Base-by-base conservation (phyloP, 2,329 filamentous ascomycete species). In the Sporothrix phasma region DNA sequence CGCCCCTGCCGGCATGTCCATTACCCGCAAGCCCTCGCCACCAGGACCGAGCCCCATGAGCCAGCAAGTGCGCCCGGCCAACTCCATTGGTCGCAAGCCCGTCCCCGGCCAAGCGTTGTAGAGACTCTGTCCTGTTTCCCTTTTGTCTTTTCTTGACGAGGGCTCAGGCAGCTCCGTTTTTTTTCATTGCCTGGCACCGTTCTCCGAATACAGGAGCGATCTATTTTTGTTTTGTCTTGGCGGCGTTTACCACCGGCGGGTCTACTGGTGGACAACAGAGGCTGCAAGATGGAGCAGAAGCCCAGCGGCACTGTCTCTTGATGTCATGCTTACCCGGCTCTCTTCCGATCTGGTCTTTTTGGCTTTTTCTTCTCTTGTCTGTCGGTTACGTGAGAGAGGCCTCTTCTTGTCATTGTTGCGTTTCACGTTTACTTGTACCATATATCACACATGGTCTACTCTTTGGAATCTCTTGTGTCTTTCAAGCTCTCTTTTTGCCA, bases 81-180 rank as follows among this genome's bases (percentile, higher is more conserved):
- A 76, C 46, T 74, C 78, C 29, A 76, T 83, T 65, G 77, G 74
- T 68, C 79, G 82, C 63, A 85, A 85, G 72, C 81, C 83, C 29
- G 79, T 85, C 46, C 81, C 82, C 5, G 81, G 81, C 41, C 81
- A 83, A 72, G 80, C 81, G 3, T 79, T 79, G 64, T 82, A 70
- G 22, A 24, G 24, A 22, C 24, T 59, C 5, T 24, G 39, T 3
- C 15, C n/a, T n/a, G n/a, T n/a, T 11, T 41, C n/a, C n/a, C 43
- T n/a, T 45, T 59, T 45, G 24, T 34, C 3, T 22, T 26, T 24
- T 45, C 29, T 46, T 51, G 17, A 34, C 17, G 13, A 4, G 54
- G 51, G 51, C 51, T 56, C 51, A 13, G 51, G 51, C 31, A 56
- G 31, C 51, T 56, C 34, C n/a, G n/a, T n/a, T 3, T 54, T 19